Conservation (phyloP, 257 asterid genomes). For the Lycium ferocissimum region DNA sequence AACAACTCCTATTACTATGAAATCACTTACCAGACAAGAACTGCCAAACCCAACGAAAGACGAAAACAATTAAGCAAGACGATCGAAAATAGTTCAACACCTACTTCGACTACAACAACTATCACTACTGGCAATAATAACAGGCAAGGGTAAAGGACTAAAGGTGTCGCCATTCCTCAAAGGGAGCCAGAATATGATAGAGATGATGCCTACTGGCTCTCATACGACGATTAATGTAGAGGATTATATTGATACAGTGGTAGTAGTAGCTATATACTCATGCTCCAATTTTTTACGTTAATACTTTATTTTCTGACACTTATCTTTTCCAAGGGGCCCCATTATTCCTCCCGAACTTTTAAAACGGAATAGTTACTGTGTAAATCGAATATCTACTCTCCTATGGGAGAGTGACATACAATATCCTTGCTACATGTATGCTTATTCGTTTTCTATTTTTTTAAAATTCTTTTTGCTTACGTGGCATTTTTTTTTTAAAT, state of each 20-base stretch:
- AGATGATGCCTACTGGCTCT: constrained; percentile 7
- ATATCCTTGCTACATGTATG: too few relatives aligned
- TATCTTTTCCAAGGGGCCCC: too few relatives aligned
- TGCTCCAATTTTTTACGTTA: too few relatives aligned
- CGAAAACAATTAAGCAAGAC: neutral
- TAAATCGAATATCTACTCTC: too few relatives aligned
- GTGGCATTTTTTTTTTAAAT: too few relatives aligned
- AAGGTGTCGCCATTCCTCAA: neutral
- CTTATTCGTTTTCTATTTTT: too few relatives aligned
- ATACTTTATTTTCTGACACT: too few relatives aligned
- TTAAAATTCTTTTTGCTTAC: too few relatives aligned
- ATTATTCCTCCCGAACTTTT: too few relatives aligned
- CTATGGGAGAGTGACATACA: too few relatives aligned
- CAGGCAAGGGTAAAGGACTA: neutral
- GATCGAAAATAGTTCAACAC: neutral
- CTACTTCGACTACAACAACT: neutral
- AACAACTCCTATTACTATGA: neutral
- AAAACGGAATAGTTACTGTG: too few relatives aligned
- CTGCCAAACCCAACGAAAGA: neutral
- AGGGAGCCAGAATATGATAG: neutral
- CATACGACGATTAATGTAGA: neutral
- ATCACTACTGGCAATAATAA: neutral
- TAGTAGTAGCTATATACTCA: neutral
- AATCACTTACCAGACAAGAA: neutral
- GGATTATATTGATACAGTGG: neutral